A percentile compares a stretch with the other conserved stretches of the same genome.
These are phyloP conservation scores for Mortierella sp. DNA, from an alignment of 371 early-diverging fungal species.

Conservation along the genomic window DNA sequence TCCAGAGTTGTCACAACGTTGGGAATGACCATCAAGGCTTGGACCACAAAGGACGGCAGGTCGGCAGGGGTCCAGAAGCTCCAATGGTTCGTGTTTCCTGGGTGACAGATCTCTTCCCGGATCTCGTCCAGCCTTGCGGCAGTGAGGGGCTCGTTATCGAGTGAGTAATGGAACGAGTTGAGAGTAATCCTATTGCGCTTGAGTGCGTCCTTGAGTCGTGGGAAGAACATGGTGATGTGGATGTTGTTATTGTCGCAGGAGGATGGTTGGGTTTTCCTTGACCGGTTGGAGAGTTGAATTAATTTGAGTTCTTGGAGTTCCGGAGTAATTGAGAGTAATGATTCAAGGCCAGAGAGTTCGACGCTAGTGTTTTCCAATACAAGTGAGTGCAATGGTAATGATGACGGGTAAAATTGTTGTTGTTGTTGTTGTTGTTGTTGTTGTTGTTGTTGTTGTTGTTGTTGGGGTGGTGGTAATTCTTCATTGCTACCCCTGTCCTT, in stretches of 20 bases:
- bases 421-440: background rate
- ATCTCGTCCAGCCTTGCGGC: background rate
- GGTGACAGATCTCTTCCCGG: background rate
- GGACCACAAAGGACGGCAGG: background rate
- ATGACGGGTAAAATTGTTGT: background rate
- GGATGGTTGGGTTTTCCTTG: background rate
- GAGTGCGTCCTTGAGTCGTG: background rate
- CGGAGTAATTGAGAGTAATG: background rate
- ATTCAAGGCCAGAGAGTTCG: background rate
- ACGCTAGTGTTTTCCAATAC: constrained; percentile 6
- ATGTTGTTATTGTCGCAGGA: background rate
- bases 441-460: constrained; percentile 1
- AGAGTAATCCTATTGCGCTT: background rate
- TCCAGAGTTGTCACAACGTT: background rate
- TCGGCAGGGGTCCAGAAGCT: background rate
- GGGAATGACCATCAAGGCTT: background rate
- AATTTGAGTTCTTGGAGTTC: constrained; percentile 5
- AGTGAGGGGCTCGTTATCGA: background rate
- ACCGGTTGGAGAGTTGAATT: background rate
- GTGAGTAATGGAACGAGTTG: background rate
- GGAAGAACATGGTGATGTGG: background rate
- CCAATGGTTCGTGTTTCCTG: background rate
- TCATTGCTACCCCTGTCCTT: background rate
- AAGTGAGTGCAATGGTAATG: background rate
- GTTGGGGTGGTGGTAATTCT: background rate